Evolutionary conservation across 495 filamentous ascomycete species (phyloP).

Genomic region (Staphylotrichum longicolle): DNA sequence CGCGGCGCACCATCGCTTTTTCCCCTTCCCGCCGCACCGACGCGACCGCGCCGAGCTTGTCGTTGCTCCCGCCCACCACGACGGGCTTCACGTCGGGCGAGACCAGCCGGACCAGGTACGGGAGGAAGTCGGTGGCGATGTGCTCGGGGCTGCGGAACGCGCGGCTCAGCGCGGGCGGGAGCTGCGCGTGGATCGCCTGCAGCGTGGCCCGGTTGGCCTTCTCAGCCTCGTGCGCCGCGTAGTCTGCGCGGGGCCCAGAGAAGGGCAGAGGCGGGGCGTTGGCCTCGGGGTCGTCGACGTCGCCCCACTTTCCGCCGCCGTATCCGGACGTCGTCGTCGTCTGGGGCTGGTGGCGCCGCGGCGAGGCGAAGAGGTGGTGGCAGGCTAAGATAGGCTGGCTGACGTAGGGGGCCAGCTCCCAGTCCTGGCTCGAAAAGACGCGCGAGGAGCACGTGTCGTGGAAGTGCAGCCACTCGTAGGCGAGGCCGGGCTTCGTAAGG

Average conservation of each 20-base stretch:
- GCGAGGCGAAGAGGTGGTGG: constrained; percentile 82
- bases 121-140: constrained; percentile 76
- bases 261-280: constrained; percentile 65
- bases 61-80: constrained; percentile 67
- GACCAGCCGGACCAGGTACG: constrained; percentile 76
- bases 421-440: constrained; percentile 75
- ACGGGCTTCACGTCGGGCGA: constrained; percentile 90
- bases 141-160: constrained; percentile 73
- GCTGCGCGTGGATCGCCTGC: constrained; percentile 48
- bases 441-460: constrained; percentile 77
- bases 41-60: constrained; percentile 64
- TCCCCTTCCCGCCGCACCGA: constrained; percentile 84
- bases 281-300: constrained; percentile 51
- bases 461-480: constrained; percentile 94
- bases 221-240: constrained; percentile 68
- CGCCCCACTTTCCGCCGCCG: constrained; percentile 42
- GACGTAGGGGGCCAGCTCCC: constrained; percentile 83
- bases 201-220: constrained; percentile 62
- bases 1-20: constrained; percentile 71
- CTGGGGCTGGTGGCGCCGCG: constrained; percentile 45
- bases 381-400: constrained; percentile 82
- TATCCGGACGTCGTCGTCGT: constrained; percentile 15
- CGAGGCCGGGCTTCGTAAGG: constrained; percentile 79
- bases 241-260: constrained; percentile 75
- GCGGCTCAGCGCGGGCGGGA: constrained; percentile 64